Percentiles rank a stretch among this genome's conserved stretches.
phyloP scores from a whole-genome alignment of 208 protist species.

The Trypanosoma vivax region DNA sequence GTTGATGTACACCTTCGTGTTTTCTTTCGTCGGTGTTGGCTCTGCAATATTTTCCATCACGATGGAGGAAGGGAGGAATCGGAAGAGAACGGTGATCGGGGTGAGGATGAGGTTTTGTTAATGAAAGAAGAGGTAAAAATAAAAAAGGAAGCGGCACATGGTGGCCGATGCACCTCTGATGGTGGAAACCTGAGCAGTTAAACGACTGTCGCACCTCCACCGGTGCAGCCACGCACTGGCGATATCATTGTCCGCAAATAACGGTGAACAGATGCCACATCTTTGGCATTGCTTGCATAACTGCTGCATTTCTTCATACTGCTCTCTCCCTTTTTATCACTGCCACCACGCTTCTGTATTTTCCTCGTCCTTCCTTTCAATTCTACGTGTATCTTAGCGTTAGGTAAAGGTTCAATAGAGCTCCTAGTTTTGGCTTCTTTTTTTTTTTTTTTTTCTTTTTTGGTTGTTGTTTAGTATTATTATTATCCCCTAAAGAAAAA shows the following conservation, averaged over 20 bases:
- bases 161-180: too few relatives aligned
- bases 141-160: too few relatives aligned
- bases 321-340: background rate
- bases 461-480: background rate
- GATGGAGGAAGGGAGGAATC: too few relatives aligned
- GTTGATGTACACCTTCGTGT: background rate
- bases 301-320: background rate
- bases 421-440: constrained; percentile 1
- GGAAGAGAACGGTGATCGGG: too few relatives aligned
- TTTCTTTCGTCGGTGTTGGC: background rate
- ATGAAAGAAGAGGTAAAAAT: too few relatives aligned
- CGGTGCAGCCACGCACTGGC: too few relatives aligned
- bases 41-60: background rate
- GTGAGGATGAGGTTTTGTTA: too few relatives aligned
- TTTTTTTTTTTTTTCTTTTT: constrained; percentile 8
- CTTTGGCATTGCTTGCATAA: too few relatives aligned
- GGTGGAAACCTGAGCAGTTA: too few relatives aligned
- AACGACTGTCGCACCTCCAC: too few relatives aligned
- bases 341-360: background rate
- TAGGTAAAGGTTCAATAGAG: background rate
- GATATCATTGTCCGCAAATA: too few relatives aligned
- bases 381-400: background rate
- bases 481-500: background rate
- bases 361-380: background rate
- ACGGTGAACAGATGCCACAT: too few relatives aligned